Base-by-base conservation (phyloP, 768 basidiomycete genomes). In the Boletus bicolor region DNA sequence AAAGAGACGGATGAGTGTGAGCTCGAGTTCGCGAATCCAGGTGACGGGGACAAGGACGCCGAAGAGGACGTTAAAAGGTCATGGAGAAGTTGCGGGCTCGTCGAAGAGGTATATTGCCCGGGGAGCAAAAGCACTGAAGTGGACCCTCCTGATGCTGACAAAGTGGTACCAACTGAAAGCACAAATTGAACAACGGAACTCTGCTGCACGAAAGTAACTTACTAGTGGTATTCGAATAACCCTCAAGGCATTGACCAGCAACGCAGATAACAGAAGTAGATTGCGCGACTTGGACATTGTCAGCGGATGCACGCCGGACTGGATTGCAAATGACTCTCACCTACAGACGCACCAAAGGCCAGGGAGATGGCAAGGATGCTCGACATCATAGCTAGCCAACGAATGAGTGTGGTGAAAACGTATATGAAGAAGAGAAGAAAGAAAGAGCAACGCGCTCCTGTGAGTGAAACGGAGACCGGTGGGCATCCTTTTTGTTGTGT, bases 161-260 rank as follows among this genome's bases (percentile, higher is more conserved):
- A 68, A 49, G 77, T 83, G 59, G 81, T 82, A 59, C 91, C 91
- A 58, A 93, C 91, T 93, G 55, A 17, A 51, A 50, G 52, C 35
- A 44, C 49, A 46, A 51, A 30, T 55, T 67, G 34, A 69, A 21
- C 19, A 43, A 36, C 9, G 24, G 61, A 51, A 60, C 47, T 43
- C n/a, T 28, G 41, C 41, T 5, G 21, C 35, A 49, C 4, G 38
- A 54, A 19, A 15, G 28, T 35, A 55, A 85, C 88, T 74, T 64
- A 81, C 80, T 67, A 37, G 88, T 86, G 24, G 79, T 81, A 66
- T 92, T 91, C 34, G 87, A 83, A 72, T 74, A 81, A 55, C 91
- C 91, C 71, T 91, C 80, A 54, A 92, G 73, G 77, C 91, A 92
- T 87, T 93, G 89, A 63, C 90, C 90, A 69, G 90, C 87, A 88